Evolutionary conservation across 495 filamentous ascomycete genomes (phyloP).

Genomic region (Penicillium paxilli): DNA sequence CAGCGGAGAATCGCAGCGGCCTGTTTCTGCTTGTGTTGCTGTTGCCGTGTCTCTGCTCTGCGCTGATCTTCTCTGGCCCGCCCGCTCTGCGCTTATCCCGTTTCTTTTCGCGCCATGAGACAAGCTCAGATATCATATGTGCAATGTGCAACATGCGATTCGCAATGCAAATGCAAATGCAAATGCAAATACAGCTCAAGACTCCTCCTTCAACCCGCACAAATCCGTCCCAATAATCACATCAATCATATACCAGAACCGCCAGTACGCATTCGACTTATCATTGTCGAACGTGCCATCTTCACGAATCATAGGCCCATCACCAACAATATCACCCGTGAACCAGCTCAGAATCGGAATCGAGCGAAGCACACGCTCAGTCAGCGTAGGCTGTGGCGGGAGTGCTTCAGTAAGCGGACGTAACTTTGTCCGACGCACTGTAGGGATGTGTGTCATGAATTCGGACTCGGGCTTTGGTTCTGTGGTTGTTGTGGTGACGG

Average conservation of each 20-base stretch:
- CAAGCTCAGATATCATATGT: too few species aligned
- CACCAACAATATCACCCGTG: slow-evolving; percentile 77
- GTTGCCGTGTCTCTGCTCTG: too few species aligned
- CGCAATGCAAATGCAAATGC: too few species aligned
- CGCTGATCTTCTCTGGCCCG: neutral
- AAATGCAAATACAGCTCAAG: slow-evolving; percentile 21
- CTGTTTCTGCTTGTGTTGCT: too few species aligned
- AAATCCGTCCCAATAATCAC: slow-evolving; percentile 46
- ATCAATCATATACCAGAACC: slow-evolving; percentile 52
- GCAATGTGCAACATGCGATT: too few species aligned
- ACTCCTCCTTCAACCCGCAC: slow-evolving; percentile 53
- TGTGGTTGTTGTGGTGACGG: slow-evolving; percentile 11
- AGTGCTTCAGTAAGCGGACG: slow-evolving; percentile 58
- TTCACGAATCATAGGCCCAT: slow-evolving; percentile 72
- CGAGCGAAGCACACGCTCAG: slow-evolving; percentile 59
- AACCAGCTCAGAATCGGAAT: slow-evolving; percentile 70
- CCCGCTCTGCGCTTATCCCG: too few species aligned
- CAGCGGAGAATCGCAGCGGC: too few species aligned
- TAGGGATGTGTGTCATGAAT: slow-evolving; percentile 53
- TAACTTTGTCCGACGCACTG: slow-evolving; percentile 53
- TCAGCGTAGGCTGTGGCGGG: slow-evolving; percentile 59
- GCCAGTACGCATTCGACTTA: slow-evolving; percentile 78
- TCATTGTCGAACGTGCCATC: slow-evolving; percentile 77
- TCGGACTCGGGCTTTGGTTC: slow-evolving; percentile 42
- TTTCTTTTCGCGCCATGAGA: too few species aligned